Evolutionary conservation across 257 asterid species (phyloP), one percentile per base, ranked within the genome.

Genomic region (Solanum lycopersicoides): DNA sequence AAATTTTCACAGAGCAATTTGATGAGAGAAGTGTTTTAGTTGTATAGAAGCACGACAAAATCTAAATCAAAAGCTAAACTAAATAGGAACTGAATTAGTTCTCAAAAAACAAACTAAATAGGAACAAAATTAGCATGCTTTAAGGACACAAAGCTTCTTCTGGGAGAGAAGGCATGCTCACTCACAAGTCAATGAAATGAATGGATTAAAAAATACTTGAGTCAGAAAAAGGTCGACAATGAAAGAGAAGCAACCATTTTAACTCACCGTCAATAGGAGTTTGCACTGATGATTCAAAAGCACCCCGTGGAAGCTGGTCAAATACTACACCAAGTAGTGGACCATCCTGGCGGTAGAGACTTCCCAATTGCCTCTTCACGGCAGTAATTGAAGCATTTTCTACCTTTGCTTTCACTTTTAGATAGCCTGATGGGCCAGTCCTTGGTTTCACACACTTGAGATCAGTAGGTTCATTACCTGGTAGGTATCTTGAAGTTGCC

Each of bases 251-350:
- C 15, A 41, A 85, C 85, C n/a, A 80, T 59, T 82, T 37, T 73
- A 8, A 90, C 93, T 86, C 89, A 93, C 98, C 93, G 63, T 89
- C 91, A 65, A 85, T 88, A 28, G 90, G 93, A 59, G 90, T 91
- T 89, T 83, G 92, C 86, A 37, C 80, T 45, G 90, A 80, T 84
- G 94, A 86, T 87, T 95, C 98, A 91, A 96, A 96, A 84, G 98
- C 95, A 90, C 94, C 95, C 56, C 93, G 97, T 44, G 99, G 99
- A 83, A 94, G 94, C 37, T 94, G 93, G 82, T 97, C 99, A 76
- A 97, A 97, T 82, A 92, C 98, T 88, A 94, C 93, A 85, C 96
- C 94, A 87, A 97, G 97, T 41, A 96, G 95, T n/a, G 99, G 99
- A 74, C 99, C 98, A 89, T 95, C 98, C 87, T 90, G 93, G 77